Conservation (phyloP, 2,329 filamentous ascomycete genomes). For the Amesomyces nigricolor region DNA sequence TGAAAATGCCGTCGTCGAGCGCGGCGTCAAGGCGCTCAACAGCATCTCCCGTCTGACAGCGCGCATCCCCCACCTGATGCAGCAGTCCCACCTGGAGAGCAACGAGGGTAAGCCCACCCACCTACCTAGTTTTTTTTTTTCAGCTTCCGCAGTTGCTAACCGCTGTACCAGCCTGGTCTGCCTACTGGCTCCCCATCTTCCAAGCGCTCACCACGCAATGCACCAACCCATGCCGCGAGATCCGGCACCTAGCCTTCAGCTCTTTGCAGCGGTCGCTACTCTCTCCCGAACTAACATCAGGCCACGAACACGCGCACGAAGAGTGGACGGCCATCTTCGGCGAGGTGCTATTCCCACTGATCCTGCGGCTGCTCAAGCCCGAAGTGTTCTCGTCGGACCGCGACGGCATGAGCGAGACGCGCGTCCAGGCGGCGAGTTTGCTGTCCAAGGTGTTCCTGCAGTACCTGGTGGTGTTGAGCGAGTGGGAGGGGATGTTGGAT, state of each 20-base stretch:
- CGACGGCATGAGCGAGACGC: conserved; percentile 89
- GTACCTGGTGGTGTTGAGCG: conserved; percentile 77
- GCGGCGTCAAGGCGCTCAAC: conserved; percentile 74
- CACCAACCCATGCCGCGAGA: conserved; percentile 88
- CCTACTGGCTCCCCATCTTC: conserved; percentile 96
- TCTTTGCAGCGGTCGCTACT: conserved; percentile 81
- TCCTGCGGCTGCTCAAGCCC: conserved; percentile 80
- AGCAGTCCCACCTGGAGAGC: conserved; percentile 85
- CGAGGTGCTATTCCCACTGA: conserved; percentile 88
- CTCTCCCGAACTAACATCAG: conserved; percentile 76
- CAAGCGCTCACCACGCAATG: conserved; percentile 83
- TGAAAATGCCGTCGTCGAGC: conserved; percentile 65
- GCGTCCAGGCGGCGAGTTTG: conserved; percentile 83
- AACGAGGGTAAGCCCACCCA: conserved; percentile 58
- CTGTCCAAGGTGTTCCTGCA: conserved; percentile 94
- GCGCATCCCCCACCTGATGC: conserved; percentile 79
- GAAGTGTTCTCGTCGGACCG: conserved; percentile 91
- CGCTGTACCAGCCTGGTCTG: conserved; percentile 71
- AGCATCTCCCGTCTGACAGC: conserved; percentile 77
- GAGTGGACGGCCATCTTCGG: conserved; percentile 95
- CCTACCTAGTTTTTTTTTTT: too few relatives aligned
- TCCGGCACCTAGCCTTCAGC: conserved; percentile 81
- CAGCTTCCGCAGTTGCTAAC: too few relatives aligned
- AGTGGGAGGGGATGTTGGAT: conserved; percentile 84
- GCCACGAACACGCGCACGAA: conserved; percentile 55